Evolutionary conservation across 1,284 basidiomycete species (phyloP).

Genomic region (Amylostereum chailletii): DNA sequence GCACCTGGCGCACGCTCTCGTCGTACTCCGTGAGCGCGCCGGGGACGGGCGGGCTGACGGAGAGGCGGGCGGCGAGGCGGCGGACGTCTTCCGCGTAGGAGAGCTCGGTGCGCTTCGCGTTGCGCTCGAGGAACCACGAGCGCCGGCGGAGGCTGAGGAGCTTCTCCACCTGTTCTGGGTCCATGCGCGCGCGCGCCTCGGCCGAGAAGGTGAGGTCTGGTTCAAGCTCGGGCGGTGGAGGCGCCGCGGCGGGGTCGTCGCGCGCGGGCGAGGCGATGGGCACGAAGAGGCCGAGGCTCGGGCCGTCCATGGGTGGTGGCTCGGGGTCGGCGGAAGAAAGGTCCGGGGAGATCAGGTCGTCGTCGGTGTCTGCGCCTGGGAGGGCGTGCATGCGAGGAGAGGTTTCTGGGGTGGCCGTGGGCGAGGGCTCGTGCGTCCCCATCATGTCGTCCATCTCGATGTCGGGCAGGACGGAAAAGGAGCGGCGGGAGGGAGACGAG

Average conservation of each 20-base stretch:
- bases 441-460: slow-evolving; percentile 13
- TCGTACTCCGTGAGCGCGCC: slow-evolving; percentile 11
- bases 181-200: slow-evolving; percentile 6
- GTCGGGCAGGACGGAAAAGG: slow-evolving; percentile 22
- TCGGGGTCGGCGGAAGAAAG: slow-evolving; percentile 4
- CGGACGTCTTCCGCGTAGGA: slow-evolving; percentile 10
- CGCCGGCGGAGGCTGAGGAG: slow-evolving; percentile 11
- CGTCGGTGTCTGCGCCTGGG: slow-evolving; percentile 28
- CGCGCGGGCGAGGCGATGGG: slow-evolving; percentile 29
- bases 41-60: slow-evolving; percentile 11
- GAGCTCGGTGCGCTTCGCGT: slow-evolving; percentile 12
- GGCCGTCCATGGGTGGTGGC: slow-evolving; percentile 4
- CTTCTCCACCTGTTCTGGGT: slow-evolving; percentile 7
- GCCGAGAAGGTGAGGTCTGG: slow-evolving; percentile 10
- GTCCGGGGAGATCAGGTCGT: slow-evolving; percentile 22
- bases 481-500: slow-evolving; percentile 24
- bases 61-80: slow-evolving; percentile 9
- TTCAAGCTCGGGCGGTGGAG: slow-evolving; percentile 6
- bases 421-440: slow-evolving; percentile 2
- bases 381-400: slow-evolving; percentile 20
- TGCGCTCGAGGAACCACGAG: slow-evolving; percentile 12
- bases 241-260: slow-evolving; percentile 18
- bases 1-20: slow-evolving; percentile 8
- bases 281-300: slow-evolving; percentile 20
- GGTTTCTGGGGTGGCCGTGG: slow-evolving; percentile 6